Evolutionary conservation across 768 basidiomycete genomes (phyloP), one percentile per base, ranked within the genome.

Genomic region (Amanita polypyramis): DNA sequence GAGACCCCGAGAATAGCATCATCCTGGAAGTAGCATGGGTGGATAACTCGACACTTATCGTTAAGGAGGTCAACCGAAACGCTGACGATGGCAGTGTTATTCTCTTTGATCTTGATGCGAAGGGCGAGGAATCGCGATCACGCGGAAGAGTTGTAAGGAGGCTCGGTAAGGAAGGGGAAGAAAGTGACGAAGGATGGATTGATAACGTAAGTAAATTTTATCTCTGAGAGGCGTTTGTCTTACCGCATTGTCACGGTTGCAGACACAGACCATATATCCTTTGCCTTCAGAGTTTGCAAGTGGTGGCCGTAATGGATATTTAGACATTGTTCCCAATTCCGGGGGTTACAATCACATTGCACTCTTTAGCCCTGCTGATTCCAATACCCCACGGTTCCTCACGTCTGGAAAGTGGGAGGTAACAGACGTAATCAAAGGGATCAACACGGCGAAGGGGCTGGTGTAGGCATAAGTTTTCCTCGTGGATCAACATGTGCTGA

Each of bases 121-220:
- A 54, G 19, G 59, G 58, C 41, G 54, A 55, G 6, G 45, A 53
- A 5, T 52, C 57, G 1, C 64, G 64, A 38, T 63, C 65, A 9
- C 57, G 56, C 27, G 80, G 82, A 5, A 59, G 55, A 39, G 78
- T 90, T 11, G 85, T 91, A 6, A 70, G 95, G 49, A 82, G 71
- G 51, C 70, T 95, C 8, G 95, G 93, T 3, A 75, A 78, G 59
- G 60, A 81, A 30, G 95, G 90, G 5, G 94, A 93, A 56, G 75
- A 95, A 58, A 85, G 81, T 0, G 95, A 96, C 58, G 79, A 80
- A 32, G 96, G 96, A 1, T 99, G 96, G 96, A 91, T 97, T 52
- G 89, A 97, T 43, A 68, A 77, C 51, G 92, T 90, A 53, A 51
- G 83, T n/a, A n/a, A 70, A 25, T 38, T 27, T 11, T 2, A 10